Percentiles rank a stretch among this genome's conserved stretches.
phyloP scores from a whole-genome alignment of 1,284 basidiomycete species.

The Thelephora terrestris region DNA sequence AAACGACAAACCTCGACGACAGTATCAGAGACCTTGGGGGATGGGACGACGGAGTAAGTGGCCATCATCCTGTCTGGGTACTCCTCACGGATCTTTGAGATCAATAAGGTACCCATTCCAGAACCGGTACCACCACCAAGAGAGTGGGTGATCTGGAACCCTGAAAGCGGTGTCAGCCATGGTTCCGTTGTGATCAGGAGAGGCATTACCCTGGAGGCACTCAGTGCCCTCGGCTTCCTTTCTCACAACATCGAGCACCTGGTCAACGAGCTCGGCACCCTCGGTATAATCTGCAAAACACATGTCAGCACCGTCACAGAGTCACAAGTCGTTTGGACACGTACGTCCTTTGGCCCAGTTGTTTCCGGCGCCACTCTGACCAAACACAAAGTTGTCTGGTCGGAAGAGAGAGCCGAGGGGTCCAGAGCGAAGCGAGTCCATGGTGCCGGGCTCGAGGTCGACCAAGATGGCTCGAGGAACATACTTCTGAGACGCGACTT shows the following conservation, averaged over 20 bases:
- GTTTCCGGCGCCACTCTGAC: slow-evolving; percentile 88
- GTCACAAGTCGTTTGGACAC: slow-evolving; percentile 21
- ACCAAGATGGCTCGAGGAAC: slow-evolving; percentile 93
- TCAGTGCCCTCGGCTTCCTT: slow-evolving; percentile 89
- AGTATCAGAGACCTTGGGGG: slow-evolving; percentile 94
- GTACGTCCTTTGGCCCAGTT: slow-evolving; percentile 93
- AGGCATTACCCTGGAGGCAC: slow-evolving; percentile 71
- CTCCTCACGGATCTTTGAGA: slow-evolving; percentile 89
- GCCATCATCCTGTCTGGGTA: slow-evolving; percentile 97
- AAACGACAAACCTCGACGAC: slow-evolving; percentile 70
- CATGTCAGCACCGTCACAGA: slow-evolving; percentile 7
- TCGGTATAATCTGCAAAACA: slow-evolving; percentile 67
- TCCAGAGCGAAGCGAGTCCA: slow-evolving; percentile 88
- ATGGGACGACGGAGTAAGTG: slow-evolving; percentile 93
- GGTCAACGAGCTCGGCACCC: slow-evolving; percentile 93
- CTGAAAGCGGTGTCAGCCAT: slow-evolving; percentile 24
- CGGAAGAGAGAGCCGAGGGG: slow-evolving; percentile 83
- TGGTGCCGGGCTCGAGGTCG: slow-evolving; percentile 94
- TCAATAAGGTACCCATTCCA: slow-evolving; percentile 85
- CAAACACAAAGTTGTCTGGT: slow-evolving; percentile 92
- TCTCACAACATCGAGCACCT: slow-evolving; percentile 83
- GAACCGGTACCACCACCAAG: slow-evolving; percentile 96
- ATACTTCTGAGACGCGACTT: slow-evolving; percentile 86
- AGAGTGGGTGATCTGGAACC: slow-evolving; percentile 96
- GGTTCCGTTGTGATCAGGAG: slow-evolving; percentile 3